A percentile compares a stretch with the other conserved stretches of the same genome.
These are phyloP conservation scores for Sphaerulina populicola DNA, from an alignment of 2,329 filamentous ascomycete genomes.

Conservation along the genomic window DNA sequence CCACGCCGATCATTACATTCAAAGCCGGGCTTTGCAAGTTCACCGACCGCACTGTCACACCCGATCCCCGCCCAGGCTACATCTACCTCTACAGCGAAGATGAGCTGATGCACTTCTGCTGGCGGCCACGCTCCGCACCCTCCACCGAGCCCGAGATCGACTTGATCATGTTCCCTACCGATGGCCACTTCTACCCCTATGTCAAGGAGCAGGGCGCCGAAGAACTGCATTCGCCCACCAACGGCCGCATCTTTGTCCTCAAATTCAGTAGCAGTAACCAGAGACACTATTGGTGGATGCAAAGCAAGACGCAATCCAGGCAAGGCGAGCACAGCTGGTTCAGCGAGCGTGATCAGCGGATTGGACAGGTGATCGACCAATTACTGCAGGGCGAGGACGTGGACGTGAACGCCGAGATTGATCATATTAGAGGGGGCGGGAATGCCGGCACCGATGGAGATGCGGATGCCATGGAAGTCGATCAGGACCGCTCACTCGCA, in stretches of 20 bases:
- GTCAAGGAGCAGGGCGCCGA: conserved; percentile 39
- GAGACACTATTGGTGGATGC: conserved; percentile 91
- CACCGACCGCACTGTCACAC: conserved; percentile 58
- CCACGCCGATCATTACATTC: conserved; percentile 83
- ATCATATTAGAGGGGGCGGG: conserved; percentile 48
- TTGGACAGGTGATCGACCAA: conserved; percentile 77
- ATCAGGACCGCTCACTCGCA: conserved; percentile 61
- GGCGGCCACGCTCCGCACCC: conserved; percentile 69
- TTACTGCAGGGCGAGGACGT: conserved; percentile 85
- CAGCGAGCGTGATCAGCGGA: conserved; percentile 75
- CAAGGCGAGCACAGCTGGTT: conserved; percentile 66
- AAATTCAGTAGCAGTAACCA: conserved; percentile 91
- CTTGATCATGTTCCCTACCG: conserved; percentile 84
- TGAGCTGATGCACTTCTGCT: conserved; percentile 95
- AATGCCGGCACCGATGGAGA: conserved; percentile 54
- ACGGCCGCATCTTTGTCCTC: conserved; percentile 84
- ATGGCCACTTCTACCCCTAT: conserved; percentile 70
- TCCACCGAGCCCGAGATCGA: conserved; percentile 72
- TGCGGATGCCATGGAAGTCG: conserved; percentile 51
- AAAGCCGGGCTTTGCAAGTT: conserved; percentile 81
- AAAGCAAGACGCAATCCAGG: conserved; percentile 74
- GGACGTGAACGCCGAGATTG: conserved; percentile 64
- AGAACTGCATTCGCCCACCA: conserved; percentile 57
- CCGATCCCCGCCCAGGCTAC: conserved; percentile 67
- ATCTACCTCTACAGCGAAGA: conserved; percentile 90